Evolutionary conservation across 2,329 filamentous ascomycete genomes (phyloP), one percentile per base, ranked within the genome.

Genomic region (Colletotrichum incanum): DNA sequence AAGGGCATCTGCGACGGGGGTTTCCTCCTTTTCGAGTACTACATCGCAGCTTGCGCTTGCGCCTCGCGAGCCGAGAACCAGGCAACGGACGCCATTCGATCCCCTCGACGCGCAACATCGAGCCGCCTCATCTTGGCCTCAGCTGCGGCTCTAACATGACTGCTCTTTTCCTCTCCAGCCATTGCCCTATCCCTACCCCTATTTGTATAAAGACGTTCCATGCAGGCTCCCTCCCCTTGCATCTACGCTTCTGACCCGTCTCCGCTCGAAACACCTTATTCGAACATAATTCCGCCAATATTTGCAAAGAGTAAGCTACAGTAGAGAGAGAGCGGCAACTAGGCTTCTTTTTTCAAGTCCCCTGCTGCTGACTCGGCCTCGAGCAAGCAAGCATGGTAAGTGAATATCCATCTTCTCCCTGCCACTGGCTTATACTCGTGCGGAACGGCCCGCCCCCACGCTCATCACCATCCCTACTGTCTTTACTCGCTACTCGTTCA

Each of bases 341-440:
- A 50, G 20, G 20, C 31, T n/a, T 37, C 52, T 37, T n/a, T 41
- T 34, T 31, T 16, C 16, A n/a, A 64, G 20, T 54, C 58, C 58
- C 65, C 65, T 70, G 65, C 69, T 64, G 58, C 69, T 64, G 65
- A 49, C 67, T 66, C 52, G 67, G 28, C 39, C 49, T 43, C 43
- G 65, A 67, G 47, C 34, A 54, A 52, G 65, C 65, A 72, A 64
- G 65, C 50, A 72, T 72, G 69, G 69, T 64, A 65, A 70, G 69
- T 55, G 20, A 37, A 23, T 41, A 16, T 31, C 23, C 41, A 49
- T 55, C 45, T 28, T 26, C 45, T 26, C 39, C 26, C 55, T 20
- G 37, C 59, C 28, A n/a, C 39, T 14, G 20, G 39, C 52, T 34
- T 50, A 45, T 5, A 23, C 37, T 45, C 31, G 31, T 39, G 49